A percentile compares a stretch with the other conserved stretches of the same genome.
Conservation (phyloP, 176 grass and related monocot species). For the Raddia distichophylla region DNA sequence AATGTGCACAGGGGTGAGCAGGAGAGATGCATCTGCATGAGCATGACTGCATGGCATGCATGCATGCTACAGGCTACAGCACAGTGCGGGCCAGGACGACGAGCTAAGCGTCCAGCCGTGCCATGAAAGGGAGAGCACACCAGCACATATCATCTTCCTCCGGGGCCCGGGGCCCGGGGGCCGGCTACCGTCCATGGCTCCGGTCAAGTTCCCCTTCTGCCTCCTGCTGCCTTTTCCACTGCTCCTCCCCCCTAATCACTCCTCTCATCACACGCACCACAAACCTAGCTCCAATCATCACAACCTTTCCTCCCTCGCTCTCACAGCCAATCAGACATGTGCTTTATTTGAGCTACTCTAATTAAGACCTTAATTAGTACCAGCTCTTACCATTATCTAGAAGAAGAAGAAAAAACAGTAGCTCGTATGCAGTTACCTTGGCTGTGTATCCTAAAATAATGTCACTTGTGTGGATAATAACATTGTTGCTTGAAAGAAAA, state of each 20-base stretch:
- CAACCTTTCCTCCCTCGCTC: not conserved
- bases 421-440: not conserved
- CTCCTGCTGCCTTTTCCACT: not conserved
- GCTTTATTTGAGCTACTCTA: not conserved
- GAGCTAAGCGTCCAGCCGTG: slow-evolving; percentile 17
- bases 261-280: not conserved
- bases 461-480: not conserved
- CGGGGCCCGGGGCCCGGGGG: too few relatives aligned
- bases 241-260: not conserved
- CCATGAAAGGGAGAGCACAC: slow-evolving; percentile 51
- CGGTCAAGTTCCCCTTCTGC: slow-evolving; percentile 28
- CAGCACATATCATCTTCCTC: not conserved
- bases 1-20: too few relatives aligned
- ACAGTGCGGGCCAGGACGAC: not conserved
- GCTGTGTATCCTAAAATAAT: not conserved
- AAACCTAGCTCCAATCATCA: slow-evolving; percentile 36
- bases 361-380: too few relatives aligned
- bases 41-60: not conserved
- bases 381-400: too few relatives aligned
- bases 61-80: not conserved
- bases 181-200: slow-evolving; percentile 39
- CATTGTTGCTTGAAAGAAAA: not conserved
- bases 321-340: not conserved
- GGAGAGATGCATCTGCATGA: too few relatives aligned
- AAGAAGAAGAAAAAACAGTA: too few relatives aligned